Evolutionary conservation across 129 eudicot genomes (phyloP), one percentile per base, ranked within the genome.

Genomic region (Pulicaria dysenterica): DNA sequence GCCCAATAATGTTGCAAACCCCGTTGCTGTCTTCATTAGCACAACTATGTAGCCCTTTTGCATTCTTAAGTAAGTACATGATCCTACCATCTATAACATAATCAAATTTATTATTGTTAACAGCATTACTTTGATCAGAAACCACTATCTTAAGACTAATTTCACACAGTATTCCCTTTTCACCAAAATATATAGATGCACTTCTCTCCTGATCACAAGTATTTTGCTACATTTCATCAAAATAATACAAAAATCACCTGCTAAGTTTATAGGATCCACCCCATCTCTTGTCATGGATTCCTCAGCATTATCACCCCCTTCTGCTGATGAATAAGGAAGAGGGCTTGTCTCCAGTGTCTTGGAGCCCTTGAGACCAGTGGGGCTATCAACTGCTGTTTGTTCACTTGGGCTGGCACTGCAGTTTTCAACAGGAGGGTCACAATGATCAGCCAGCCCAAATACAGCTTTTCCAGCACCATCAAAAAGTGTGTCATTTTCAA

Each of bases 231-330:
- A 67, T 36, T 36, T 34, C 17, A 57, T 31, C 44, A 49, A 40
- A 39, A 45, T 1, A 8, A 37, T 60, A 51, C 43, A 3, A 54
- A 43, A 42, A 56, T 34, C 34, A 93, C 96, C 98, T 81, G 87
- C 53, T 64, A 58, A 61, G 56, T 54, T 69, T 61, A 57, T 17
- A 58, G 81, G 67, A 66, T 62, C 82, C 31, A 76, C 73, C 68
- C 38, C 76, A 31, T 48, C 68, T 34, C 67, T 53, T 50, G 68
- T 31, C 0, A 10, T 62, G 73, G 75, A 59, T 49, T 56, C 85
- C 67, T 74, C 38, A 58, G 70, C 72, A n/a, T 68, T 77, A n/a
- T 57, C 79, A 42, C 60, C 53, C 59, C 54, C 72, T 48, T 77
- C 48, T 7, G 61, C 41, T 36, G 37, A 46, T 44, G 70, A 63